These are phyloP conservation scores for Vachellia pachyceras DNA, from an alignment of 306 rosid species.

Conservation along the genomic window DNA sequence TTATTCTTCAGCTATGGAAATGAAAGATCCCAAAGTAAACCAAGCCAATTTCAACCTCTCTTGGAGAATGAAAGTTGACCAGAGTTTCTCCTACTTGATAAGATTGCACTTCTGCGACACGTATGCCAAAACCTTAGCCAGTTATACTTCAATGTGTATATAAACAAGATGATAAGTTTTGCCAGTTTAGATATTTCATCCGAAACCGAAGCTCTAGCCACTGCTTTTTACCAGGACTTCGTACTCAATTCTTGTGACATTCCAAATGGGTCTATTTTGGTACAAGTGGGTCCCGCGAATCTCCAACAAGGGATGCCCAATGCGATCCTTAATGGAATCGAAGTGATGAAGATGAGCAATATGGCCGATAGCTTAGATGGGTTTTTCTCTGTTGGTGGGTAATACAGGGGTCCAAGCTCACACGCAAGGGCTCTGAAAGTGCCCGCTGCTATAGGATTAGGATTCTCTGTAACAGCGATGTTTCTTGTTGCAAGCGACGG, in stretches of 20 bases:
- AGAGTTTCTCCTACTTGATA: slow-evolving; percentile 65
- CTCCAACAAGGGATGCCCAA: slow-evolving; percentile 44
- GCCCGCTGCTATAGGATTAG: slow-evolving; percentile 55
- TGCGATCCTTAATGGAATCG: slow-evolving; percentile 84
- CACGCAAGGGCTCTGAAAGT: slow-evolving; percentile 38
- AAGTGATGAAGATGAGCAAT: slow-evolving; percentile 80
- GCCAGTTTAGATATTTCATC: slow-evolving; percentile 64
- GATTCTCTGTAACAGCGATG: slow-evolving; percentile 45
- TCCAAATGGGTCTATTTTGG: slow-evolving; percentile 50
- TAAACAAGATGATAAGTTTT: slow-evolving; percentile 59
- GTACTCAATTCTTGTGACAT: slow-evolving; percentile 50
- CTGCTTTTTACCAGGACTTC: slow-evolving; percentile 68
- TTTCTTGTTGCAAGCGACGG: slow-evolving; percentile 50
- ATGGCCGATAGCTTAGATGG: slow-evolving; percentile 65
- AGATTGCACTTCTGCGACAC: slow-evolving; percentile 91
- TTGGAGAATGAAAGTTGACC: slow-evolving; percentile 73
- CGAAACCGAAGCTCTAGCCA: slow-evolving; percentile 56
- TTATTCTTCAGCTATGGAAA: slow-evolving; percentile 58
- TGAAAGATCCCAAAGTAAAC: slow-evolving; percentile 51
- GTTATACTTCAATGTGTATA: slow-evolving; percentile 66
- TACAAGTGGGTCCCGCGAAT: slow-evolving; percentile 66
- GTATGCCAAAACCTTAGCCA: slow-evolving; percentile 54
- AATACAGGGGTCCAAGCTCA: slow-evolving; percentile 50
- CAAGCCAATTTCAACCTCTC: slow-evolving; percentile 64
- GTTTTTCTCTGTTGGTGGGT: slow-evolving; percentile 54